Evolutionary conservation across 768 basidiomycete species (phyloP).

Genomic region (Phanerochaete sordida): DNA sequence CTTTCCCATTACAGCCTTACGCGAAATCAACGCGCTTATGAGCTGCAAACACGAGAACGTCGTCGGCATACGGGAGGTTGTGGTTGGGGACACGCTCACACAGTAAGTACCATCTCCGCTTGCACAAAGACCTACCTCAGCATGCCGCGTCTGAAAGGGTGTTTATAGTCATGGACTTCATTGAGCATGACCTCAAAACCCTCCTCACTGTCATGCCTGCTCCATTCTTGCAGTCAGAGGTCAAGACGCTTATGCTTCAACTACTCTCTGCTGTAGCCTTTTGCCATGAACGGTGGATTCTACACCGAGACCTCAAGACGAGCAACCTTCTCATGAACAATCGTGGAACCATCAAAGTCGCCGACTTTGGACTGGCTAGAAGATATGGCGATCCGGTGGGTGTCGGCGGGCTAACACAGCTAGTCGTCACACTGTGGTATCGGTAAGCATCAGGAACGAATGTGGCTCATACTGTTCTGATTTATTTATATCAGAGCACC

Average conservation of each 20-base stretch:
- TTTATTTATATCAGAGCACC: conserved; percentile 62
- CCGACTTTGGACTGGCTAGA: conserved; percentile 95
- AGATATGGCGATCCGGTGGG: conserved; percentile 96
- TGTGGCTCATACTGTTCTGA: conserved; percentile 12
- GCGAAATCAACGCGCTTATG: conserved; percentile 98
- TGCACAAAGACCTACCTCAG: conserved; percentile 2
- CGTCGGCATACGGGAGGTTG: conserved; percentile 94
- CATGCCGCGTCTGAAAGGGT: conserved; percentile 53
- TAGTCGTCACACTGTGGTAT: conserved; percentile 99
- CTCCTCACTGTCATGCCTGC: conserved; percentile 92
- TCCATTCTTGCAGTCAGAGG: conserved; percentile 95
- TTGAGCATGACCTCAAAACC: conserved; percentile 98
- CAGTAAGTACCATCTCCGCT: conserved; percentile 67
- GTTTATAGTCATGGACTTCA: conserved; percentile 99
- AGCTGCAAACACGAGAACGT: conserved; percentile 92
- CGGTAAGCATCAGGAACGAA: conserved; percentile 46
- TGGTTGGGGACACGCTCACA: conserved; percentile 96
- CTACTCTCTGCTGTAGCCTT: conserved; percentile 89
- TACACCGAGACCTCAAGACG: conserved; percentile 96
- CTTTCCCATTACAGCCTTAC: conserved; percentile 94
- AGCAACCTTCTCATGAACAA: conserved; percentile 99
- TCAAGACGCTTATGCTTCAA: conserved; percentile 95
- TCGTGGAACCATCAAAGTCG: conserved; percentile 96
- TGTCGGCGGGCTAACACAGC: conserved; percentile 94
- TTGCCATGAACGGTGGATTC: conserved; percentile 96